A percentile compares a stretch with the other conserved stretches of the same genome.
phyloP scores from a whole-genome alignment of 2,329 filamentous ascomycete species.

The Fusarium concolor region DNA sequence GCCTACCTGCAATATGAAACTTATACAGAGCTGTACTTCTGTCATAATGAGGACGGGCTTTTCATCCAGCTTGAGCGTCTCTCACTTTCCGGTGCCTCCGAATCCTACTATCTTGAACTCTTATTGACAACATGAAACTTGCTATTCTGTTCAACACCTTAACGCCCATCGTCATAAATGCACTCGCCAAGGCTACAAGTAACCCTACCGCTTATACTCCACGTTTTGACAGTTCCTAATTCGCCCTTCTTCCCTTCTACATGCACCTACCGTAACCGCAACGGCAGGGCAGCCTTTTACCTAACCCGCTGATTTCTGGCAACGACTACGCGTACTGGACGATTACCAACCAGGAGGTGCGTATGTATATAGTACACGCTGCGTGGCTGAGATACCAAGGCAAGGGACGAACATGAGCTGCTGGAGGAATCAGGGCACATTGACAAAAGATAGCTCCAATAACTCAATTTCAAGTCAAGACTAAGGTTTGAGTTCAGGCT shows the following conservation, averaged over 20 bases:
- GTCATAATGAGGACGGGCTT: not conserved
- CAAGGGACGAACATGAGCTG: not conserved
- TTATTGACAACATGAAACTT: not conserved
- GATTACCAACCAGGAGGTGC: conserved; percentile 29
- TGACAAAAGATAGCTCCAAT: not conserved
- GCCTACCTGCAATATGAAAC: not conserved
- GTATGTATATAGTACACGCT: not conserved
- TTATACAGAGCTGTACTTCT: not conserved
- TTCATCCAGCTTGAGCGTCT: not conserved
- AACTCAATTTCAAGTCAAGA: conserved; percentile 7
- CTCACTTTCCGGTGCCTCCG: conserved; percentile 32
- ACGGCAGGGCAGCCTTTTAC: conserved; percentile 22
- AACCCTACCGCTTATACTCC: conserved; percentile 34
- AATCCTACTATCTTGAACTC: conserved; percentile 6
- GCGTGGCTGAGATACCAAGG: not conserved
- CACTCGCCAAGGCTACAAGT: conserved; percentile 31
- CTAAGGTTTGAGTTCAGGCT: conserved; percentile 14
- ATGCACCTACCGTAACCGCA: not conserved
- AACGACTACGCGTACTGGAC: conserved; percentile 7
- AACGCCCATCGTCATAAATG: conserved; percentile 9
- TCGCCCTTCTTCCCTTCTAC: conserved; percentile 18
- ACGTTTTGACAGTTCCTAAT: conserved; percentile 30
- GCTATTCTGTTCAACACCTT: not conserved
- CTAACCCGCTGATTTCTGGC: conserved; percentile 29
- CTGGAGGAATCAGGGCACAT: not conserved